These are phyloP conservation scores for Talaromyces amestolkiae DNA, from an alignment of 2,329 filamentous ascomycete genomes.

Conservation along the genomic window DNA sequence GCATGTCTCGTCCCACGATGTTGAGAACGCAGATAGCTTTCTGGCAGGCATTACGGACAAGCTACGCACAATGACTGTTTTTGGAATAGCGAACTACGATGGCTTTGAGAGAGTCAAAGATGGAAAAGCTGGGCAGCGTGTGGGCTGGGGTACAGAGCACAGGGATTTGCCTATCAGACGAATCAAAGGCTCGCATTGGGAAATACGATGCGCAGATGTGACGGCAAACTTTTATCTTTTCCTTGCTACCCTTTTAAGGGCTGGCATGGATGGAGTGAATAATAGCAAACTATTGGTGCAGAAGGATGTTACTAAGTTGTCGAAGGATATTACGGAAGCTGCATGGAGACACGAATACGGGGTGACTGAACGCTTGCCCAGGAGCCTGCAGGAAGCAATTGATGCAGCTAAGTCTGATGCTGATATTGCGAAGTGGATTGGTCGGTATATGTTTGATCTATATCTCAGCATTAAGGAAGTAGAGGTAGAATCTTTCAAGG, in stretches of 20 bases:
- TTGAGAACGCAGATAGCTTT: neutral
- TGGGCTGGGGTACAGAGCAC: neutral
- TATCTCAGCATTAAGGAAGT: neutral
- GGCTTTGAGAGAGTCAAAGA: neutral
- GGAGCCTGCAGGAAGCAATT: neutral
- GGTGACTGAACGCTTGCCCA: neutral
- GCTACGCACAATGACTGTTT: neutral
- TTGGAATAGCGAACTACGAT: conserved; percentile 6
- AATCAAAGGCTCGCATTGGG: neutral
- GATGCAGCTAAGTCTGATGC: neutral
- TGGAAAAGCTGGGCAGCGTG: neutral
- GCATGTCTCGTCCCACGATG: neutral
- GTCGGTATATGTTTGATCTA: neutral
- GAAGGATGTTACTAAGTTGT: neutral
- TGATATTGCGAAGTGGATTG: neutral
- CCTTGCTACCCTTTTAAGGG: neutral
- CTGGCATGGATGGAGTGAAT: neutral
- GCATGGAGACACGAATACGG: neutral
- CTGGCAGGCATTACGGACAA: neutral
- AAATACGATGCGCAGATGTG: neutral
- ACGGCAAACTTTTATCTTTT: neutral
- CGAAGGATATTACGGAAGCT: neutral
- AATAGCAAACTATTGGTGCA: neutral
- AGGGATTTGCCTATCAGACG: neutral
- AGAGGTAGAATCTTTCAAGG: neutral